Evolutionary conservation across 108 stramenopile genomes (phyloP).

Genomic region (Hondaea fermentalgiana): DNA sequence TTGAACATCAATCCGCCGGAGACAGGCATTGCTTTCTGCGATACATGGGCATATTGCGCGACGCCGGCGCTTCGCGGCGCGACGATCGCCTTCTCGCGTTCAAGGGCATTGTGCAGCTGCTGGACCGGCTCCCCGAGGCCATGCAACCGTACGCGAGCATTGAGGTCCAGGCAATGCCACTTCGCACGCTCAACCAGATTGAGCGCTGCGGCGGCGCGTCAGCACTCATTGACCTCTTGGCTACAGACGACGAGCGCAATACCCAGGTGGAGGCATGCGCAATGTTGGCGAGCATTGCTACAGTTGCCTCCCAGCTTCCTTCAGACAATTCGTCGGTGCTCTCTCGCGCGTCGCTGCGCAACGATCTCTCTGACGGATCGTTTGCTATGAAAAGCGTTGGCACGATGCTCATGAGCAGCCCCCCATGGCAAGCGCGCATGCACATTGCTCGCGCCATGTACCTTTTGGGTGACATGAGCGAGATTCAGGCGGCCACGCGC

Average conservation of each 20-base stretch:
- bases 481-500: neutral
- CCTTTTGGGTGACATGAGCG: neutral
- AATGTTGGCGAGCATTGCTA: neutral
- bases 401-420: neutral
- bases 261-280: neutral
- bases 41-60: conserved; percentile 1
- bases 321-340: neutral
- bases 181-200: neutral
- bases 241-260: neutral
- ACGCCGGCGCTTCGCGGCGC: neutral
- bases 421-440: conserved; percentile 1
- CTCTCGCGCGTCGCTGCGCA: neutral
- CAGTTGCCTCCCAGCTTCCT: neutral
- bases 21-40: neutral
- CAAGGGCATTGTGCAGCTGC: neutral
- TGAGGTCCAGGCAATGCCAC: neutral
- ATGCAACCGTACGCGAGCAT: neutral
- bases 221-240: neutral
- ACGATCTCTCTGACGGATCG: neutral
- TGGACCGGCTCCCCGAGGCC: neutral
- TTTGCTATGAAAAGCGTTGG: neutral
- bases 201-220: neutral
- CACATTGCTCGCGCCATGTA: neutral
- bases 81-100: neutral
- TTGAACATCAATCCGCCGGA: neutral